Base-by-base conservation (phyloP, 768 basidiomycete genomes). In the Sarcomyxa edulis region DNA sequence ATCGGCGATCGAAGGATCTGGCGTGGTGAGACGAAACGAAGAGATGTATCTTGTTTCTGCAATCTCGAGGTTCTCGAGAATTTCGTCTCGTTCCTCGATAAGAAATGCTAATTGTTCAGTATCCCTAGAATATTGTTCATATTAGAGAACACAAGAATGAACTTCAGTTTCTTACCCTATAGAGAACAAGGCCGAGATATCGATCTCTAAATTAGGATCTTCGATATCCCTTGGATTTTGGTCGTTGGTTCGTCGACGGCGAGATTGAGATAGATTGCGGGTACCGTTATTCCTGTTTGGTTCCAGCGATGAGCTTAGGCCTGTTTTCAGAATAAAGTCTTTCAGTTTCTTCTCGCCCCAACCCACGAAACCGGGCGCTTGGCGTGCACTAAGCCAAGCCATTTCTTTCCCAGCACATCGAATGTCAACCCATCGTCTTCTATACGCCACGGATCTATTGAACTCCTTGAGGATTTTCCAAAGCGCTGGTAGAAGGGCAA, bases 41-140 rank as follows among this genome's bases (percentile, higher is more conserved):
- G 69, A 68, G 45, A 87, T 86, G 50, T 88, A 92, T 49, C 71
- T 74, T 8, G 81, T 76, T 61, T 89, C 87, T 8, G 86, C 84
- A 37, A 81, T 75, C 62, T 91, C 87, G 7, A 91, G 68, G 44
- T 84, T 78, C 47, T 86, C 80, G n/a, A 91, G 59, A 15, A 88
- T 76, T 50, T 75, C 71, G 45, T 88, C 86, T 20, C 88, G 71
- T 53, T 88, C 80, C 30, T 79, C 76, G 29, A 90, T 84, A 20
- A 90, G 72, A 5, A 74, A 46, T 0, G 78, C 75, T n/a, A 90
- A 64, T 3, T 67, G 67, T 10, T 72, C 69, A 0, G 84, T 89
- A 50, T 88, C 82, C 18, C 86, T 90, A 42, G 20, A 38, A 42
- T 16, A 24, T 6, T 16, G 36, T 40, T 22, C 5, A 30, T 20